phyloP scores from a whole-genome alignment of 129 eudicot species.

The Flaveria linearis region DNA sequence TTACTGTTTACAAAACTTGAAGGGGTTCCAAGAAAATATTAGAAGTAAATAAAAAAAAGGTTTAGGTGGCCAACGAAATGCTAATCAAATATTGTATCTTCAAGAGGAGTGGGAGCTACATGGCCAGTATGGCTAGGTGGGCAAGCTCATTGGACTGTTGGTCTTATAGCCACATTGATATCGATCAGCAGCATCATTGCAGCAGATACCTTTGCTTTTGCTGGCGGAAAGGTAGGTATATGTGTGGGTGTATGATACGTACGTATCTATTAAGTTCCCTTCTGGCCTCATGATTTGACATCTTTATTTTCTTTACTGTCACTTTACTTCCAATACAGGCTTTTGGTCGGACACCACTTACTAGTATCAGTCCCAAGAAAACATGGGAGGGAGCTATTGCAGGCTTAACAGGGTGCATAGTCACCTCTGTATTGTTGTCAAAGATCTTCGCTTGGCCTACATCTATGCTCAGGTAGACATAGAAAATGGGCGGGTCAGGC shows the following conservation, averaged over 20 bases:
- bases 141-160: constrained; percentile 91
- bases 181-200: constrained; percentile 89
- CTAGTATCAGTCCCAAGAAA: constrained; percentile 85
- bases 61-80: constrained; percentile 9
- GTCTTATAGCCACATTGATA: constrained; percentile 90
- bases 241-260: neutral
- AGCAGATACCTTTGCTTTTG: constrained; percentile 93
- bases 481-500: neutral
- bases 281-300: neutral
- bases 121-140: constrained; percentile 95
- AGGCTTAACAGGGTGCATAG: constrained; percentile 87
- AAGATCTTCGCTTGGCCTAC: constrained; percentile 75
- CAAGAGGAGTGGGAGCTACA: constrained; percentile 68
- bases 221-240: constrained; percentile 79
- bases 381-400: constrained; percentile 98
- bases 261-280: neutral
- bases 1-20: constrained; percentile 6
- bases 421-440: constrained; percentile 62
- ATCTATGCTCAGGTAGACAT: constrained; percentile 57
- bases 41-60: neutral
- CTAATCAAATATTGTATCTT: constrained; percentile 26
- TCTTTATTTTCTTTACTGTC: constrained; percentile 15
- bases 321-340: constrained; percentile 49
- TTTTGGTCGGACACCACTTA: constrained; percentile 94
- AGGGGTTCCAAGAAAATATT: neutral